These are phyloP conservation scores for Irpex lacteus DNA, from an alignment of 1,284 basidiomycete species.

Conservation along the genomic window DNA sequence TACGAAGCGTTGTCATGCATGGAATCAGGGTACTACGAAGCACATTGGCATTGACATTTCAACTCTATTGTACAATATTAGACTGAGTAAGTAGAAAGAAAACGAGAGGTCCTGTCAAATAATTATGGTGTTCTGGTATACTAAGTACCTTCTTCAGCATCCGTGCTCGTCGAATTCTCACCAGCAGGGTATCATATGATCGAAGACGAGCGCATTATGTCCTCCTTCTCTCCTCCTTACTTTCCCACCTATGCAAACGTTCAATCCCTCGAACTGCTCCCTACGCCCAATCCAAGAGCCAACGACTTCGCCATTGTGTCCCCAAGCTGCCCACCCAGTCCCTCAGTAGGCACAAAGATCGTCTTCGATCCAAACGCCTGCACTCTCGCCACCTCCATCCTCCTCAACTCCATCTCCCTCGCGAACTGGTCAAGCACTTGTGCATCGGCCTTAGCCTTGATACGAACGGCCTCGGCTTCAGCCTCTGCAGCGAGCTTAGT, in stretches of 20 bases:
- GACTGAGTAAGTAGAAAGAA: background rate
- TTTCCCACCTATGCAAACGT: background rate
- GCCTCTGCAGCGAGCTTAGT: constrained; percentile 69
- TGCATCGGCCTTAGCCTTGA: constrained; percentile 62
- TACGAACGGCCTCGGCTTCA: constrained; percentile 65
- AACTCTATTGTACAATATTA: background rate
- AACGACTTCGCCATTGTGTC: constrained; percentile 60
- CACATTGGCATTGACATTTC: background rate
- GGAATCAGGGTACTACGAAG: background rate
- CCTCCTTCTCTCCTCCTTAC: background rate
- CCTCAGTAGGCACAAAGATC: constrained; percentile 67
- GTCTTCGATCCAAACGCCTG: constrained; percentile 67
- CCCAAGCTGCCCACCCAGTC: constrained; percentile 53
- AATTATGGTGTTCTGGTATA: background rate
- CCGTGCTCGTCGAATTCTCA: background rate
- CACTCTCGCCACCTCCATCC: constrained; percentile 63
- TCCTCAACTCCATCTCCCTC: constrained; percentile 67
- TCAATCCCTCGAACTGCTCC: background rate
- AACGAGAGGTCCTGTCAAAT: background rate
- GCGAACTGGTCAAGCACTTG: constrained; percentile 64
- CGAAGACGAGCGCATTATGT: background rate
- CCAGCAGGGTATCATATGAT: background rate
- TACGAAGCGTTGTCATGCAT: background rate
- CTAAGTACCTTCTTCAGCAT: background rate
- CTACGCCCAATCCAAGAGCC: constrained; percentile 57